Base-by-base conservation (phyloP, 768 basidiomycete species). In the Leccinum aurantiacum region DNA sequence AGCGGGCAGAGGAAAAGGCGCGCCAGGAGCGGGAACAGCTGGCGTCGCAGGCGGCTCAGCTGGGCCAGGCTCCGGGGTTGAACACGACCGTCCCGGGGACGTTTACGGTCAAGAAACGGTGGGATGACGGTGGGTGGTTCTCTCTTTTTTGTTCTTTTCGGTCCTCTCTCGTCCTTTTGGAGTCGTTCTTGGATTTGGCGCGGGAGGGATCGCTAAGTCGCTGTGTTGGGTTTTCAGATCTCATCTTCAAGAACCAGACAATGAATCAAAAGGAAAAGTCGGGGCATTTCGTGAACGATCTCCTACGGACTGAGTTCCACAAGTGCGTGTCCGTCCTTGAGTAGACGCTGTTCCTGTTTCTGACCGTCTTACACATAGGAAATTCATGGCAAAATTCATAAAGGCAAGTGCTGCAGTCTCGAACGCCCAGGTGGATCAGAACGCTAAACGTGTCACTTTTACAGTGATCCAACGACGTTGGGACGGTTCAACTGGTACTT, bases 241-340 rank as follows among this genome's bases (percentile, higher is more conserved):
- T 97, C 56, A 95, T 98, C 69, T 98, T 98, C 85, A 98, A 98
- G 79, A 98, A 98, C 73, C 97, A 99, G 75, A 93, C 97, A 0
- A 87, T 87, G 75, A 84, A 81, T 33, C 72, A 80, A 51, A 82
- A 78, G 35, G 82, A 87, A 56, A 87, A 87, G 70, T 75, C 79
- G 3, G 87, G 88, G 13, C 88, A 90, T 59, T 98, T 98, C 70
- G 94, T 98, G 62, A 98, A 99, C 71, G 97, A 98, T 75, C 79
- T 98, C 53, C 75, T 98, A 61, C 83, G 96, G 71, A 95, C 94
- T 54, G 91, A 95, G 70, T 96, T 95, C 72, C 93, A 95, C 79
- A 92, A 88, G 91, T 93, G 60, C 60, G 89, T 83, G 1, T 56
- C 41, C 37, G 22, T 22, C n/a, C 25, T 17, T 51, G 60, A n/a